A percentile compares a stretch with the other conserved stretches of the same genome.
These are phyloP conservation scores for Globisporangium camurandrum DNA, from an alignment of 352 stramenopile species.

Conservation along the genomic window DNA sequence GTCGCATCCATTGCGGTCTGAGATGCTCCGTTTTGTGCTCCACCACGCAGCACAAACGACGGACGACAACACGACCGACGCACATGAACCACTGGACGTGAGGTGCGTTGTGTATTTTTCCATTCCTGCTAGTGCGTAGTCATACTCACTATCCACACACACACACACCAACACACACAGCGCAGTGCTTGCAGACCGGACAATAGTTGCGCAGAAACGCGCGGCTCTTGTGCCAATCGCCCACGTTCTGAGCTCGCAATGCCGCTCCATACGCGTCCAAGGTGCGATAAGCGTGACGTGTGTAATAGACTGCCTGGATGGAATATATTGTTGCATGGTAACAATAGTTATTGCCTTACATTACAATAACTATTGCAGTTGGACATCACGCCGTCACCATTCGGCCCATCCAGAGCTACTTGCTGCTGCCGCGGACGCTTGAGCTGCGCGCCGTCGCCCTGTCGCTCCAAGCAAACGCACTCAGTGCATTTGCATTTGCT, in stretches of 20 bases:
- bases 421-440: slow-evolving; percentile 27
- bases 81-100: not conserved
- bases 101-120: too few species aligned
- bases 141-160: too few species aligned
- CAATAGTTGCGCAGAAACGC: slow-evolving; percentile 14
- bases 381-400: too few species aligned
- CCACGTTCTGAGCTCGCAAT: slow-evolving; percentile 19
- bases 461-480: slow-evolving; percentile 16
- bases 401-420: slow-evolving; percentile 30
- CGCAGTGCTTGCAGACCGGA: slow-evolving; percentile 17
- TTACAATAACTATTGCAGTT: too few species aligned
- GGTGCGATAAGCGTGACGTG: slow-evolving; percentile 11
- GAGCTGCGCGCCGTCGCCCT: slow-evolving; percentile 27
- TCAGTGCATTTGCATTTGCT: not conserved
- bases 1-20: slow-evolving; percentile 33
- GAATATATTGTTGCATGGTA: too few species aligned
- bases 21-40: slow-evolving; percentile 27
- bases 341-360: too few species aligned
- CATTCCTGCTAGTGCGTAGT: too few species aligned
- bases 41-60: slow-evolving; percentile 13
- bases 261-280: slow-evolving; percentile 27
- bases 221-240: slow-evolving; percentile 25
- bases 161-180: slow-evolving; percentile 7
- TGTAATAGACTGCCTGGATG: not conserved
- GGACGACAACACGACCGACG: not conserved